Evolutionary conservation across 805 yeast species (phyloP).

Genomic region (Wickerhamiella slavikovae): DNA sequence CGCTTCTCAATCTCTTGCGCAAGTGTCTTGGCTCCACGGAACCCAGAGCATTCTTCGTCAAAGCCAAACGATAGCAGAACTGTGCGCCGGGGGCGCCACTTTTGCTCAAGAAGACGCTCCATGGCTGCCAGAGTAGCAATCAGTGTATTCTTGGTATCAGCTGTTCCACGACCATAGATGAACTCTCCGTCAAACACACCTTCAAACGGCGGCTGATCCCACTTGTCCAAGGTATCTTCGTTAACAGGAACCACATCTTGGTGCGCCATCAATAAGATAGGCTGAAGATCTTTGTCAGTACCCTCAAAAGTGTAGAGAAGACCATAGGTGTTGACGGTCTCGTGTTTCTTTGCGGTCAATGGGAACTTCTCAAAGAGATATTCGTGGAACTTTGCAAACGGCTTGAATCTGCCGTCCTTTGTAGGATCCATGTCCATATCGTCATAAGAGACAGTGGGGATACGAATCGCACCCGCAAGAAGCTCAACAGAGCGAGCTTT

Average conservation of each 20-base stretch:
- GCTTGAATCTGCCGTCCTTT: slow-evolving; percentile 30
- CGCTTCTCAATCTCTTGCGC: slow-evolving; percentile 26
- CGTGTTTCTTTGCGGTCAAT: slow-evolving; percentile 25
- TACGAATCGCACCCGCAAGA: slow-evolving; percentile 31
- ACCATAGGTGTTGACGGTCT: slow-evolving; percentile 36
- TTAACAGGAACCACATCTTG: slow-evolving; percentile 63
- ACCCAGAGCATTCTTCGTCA: slow-evolving; percentile 55
- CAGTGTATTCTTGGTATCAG: slow-evolving; percentile 47
- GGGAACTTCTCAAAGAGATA: slow-evolving; percentile 40
- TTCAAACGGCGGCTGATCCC: slow-evolving; percentile 46
- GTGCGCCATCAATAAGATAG: slow-evolving; percentile 51
- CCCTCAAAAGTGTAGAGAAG: slow-evolving; percentile 45
- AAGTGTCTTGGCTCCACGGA: slow-evolving; percentile 37
- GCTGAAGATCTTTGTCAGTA: slow-evolving; percentile 28
- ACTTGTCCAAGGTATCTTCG: slow-evolving; percentile 26
- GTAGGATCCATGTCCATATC: slow-evolving; percentile 24
- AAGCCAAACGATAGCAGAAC: slow-evolving; percentile 44
- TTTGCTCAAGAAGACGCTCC: slow-evolving; percentile 30
- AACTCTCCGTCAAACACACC: slow-evolving; percentile 42
- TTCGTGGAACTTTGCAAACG: slow-evolving; percentile 28
- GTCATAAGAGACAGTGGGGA: slow-evolving; percentile 48
- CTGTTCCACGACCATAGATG: slow-evolving; percentile 53
- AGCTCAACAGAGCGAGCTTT: slow-evolving; percentile 5
- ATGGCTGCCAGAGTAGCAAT: slow-evolving; percentile 41
- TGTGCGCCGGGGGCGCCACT: slow-evolving; percentile 35